Conservation (phyloP, 352 stramenopile genomes). For the Detonula confervacea region DNA sequence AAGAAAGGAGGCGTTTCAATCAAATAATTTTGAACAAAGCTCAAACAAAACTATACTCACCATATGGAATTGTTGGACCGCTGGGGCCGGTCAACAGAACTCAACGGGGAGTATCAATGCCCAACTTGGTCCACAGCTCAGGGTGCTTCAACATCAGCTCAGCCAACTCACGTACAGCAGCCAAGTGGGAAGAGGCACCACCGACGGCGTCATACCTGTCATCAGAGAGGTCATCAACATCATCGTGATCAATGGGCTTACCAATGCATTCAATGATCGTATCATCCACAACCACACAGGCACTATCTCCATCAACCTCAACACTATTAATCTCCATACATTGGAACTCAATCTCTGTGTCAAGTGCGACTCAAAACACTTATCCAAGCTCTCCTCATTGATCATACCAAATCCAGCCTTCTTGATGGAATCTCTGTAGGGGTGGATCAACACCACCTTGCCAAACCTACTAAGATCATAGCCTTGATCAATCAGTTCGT, state of each 20-base stretch:
- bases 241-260: conserved; percentile 83
- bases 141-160: conserved; percentile 94
- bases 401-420: no score
- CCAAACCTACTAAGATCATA: conserved; percentile 65
- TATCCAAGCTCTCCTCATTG: no score
- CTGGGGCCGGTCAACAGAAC: no score
- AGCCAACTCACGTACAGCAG: conserved; percentile 93
- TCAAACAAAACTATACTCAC: no score
- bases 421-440: no score
- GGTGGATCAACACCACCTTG: no score
- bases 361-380: no score
- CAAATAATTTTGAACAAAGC: no score
- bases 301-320: conserved; percentile 10
- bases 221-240: conserved; percentile 86
- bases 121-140: conserved; percentile 92
- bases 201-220: conserved; percentile 91
- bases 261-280: conserved; percentile 68
- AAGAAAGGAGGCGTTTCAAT: no score
- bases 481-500: conserved; percentile 68
- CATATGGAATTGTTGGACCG: no score
- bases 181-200: conserved; percentile 92
- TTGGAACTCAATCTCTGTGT: no score
- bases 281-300: background rate
- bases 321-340: no score
- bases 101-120: conserved; percentile 93